These are phyloP conservation scores for Aspergillus spinulosporus DNA, from an alignment of 2,329 filamentous ascomycete genomes.

Conservation along the genomic window DNA sequence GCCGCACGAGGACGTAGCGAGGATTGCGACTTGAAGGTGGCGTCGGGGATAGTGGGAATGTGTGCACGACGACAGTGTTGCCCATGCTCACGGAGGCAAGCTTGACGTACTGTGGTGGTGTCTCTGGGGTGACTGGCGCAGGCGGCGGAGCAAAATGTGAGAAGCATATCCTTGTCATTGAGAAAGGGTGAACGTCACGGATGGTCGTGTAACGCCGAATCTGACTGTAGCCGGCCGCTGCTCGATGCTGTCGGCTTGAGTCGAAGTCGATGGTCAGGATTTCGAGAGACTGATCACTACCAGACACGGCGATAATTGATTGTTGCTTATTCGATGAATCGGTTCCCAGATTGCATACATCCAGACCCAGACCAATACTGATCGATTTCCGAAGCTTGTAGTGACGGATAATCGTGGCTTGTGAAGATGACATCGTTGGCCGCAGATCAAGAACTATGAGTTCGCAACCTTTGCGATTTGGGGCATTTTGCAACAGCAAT, in stretches of 20 bases:
- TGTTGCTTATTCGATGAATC: slow-evolving; percentile 66
- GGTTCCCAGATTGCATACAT: slow-evolving; percentile 68
- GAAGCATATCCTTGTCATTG: slow-evolving; percentile 58
- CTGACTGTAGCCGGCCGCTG: slow-evolving; percentile 41
- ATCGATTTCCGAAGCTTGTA: slow-evolving; percentile 66
- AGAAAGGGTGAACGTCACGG: slow-evolving; percentile 56
- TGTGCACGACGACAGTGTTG: slow-evolving; percentile 77
- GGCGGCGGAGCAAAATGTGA: slow-evolving; percentile 55
- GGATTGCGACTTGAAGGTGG: slow-evolving; percentile 49
- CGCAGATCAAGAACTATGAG: slow-evolving; percentile 49
- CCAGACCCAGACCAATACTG: slow-evolving; percentile 74
- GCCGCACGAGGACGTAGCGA: slow-evolving; percentile 69
- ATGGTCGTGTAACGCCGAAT: slow-evolving; percentile 55
- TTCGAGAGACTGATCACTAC: slow-evolving; percentile 74
- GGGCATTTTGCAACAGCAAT: slow-evolving; percentile 57
- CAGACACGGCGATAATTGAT: slow-evolving; percentile 76
- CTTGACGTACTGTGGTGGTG: slow-evolving; percentile 63
- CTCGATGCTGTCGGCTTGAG: slow-evolving; percentile 26
- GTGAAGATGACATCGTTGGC: slow-evolving; percentile 18
- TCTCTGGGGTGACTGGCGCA: slow-evolving; percentile 49
- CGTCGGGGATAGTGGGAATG: slow-evolving; percentile 63
- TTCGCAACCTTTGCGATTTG: slow-evolving; percentile 57
- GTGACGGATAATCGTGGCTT: slow-evolving; percentile 50
- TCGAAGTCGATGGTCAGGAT: slow-evolving; percentile 75
- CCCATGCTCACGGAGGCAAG: slow-evolving; percentile 79